Evolutionary conservation across 208 protist species (phyloP).

Genomic region (Angomonas ambiguus): DNA sequence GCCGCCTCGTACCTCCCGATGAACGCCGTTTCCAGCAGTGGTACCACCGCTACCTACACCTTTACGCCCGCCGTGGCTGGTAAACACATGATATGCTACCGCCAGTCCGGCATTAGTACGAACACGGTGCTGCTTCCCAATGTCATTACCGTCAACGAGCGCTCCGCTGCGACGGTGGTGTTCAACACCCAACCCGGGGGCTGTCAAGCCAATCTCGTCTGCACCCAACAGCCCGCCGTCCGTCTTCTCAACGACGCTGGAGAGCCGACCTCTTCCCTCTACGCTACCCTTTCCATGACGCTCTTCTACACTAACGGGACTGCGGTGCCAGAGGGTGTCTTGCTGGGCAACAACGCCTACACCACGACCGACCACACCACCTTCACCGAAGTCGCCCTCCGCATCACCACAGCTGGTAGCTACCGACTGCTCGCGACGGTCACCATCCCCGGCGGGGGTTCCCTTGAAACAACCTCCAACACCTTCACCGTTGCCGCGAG

Average conservation of each 20-base stretch:
- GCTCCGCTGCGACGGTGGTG: conserved; percentile 32
- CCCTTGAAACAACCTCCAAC: conserved; percentile 34
- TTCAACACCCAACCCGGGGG: conserved; percentile 47
- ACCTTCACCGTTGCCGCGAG: conserved; percentile 32
- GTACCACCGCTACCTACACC: conserved; percentile 40
- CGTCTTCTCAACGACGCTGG: conserved; percentile 34
- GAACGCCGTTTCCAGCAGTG: conserved; percentile 27
- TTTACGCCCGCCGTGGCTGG: conserved; percentile 44
- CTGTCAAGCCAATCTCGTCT: conserved; percentile 39
- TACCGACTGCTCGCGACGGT: conserved; percentile 65
- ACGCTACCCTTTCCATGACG: conserved; percentile 39
- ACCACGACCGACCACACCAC: conserved; percentile 25
- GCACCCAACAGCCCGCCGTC: conserved; percentile 58
- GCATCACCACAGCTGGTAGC: conserved; percentile 35
- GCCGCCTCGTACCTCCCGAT: conserved; percentile 29
- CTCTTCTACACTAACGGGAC: conserved; percentile 37
- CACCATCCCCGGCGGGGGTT: conserved; percentile 35
- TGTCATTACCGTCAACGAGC: conserved; percentile 27
- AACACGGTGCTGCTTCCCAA: conserved; percentile 29
- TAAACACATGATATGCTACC: conserved; percentile 65
- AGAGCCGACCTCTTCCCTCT: conserved; percentile 27
- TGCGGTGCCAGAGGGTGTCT: conserved; percentile 19
- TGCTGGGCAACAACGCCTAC: conserved; percentile 42
- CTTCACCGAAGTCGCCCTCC: conserved; percentile 58
- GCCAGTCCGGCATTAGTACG: conserved; percentile 2